These are phyloP conservation scores for Colletotrichum endophyticum DNA, from an alignment of 2,329 filamentous ascomycete genomes.

Conservation along the genomic window DNA sequence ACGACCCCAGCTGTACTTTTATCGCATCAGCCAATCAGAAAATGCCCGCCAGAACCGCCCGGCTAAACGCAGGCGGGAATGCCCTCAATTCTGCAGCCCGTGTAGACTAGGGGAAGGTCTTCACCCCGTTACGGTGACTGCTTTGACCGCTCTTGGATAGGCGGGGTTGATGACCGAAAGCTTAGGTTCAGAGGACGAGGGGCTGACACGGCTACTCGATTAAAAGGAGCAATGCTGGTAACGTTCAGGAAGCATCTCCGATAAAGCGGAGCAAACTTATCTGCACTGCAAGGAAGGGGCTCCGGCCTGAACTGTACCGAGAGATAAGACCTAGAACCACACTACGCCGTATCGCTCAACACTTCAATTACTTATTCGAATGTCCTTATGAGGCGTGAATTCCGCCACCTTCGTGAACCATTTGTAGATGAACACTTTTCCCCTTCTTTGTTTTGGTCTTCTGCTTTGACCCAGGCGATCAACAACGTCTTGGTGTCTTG, in stretches of 20 bases:
- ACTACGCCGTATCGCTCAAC: background rate
- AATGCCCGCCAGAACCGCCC: background rate
- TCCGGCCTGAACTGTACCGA: background rate
- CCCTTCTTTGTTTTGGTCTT: background rate
- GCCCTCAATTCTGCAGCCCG: background rate
- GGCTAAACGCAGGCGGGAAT: background rate
- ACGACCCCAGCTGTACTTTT: background rate
- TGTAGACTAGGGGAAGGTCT: fast-evolving
- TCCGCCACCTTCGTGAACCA: background rate
- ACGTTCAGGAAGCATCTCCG: background rate
- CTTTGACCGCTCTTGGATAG: background rate
- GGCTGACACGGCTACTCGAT: background rate
- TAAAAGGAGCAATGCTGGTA: background rate
- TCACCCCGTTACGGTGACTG: background rate
- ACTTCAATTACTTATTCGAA: background rate
- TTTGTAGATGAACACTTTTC: background rate
- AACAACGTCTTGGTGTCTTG: background rate
- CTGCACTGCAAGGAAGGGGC: background rate
- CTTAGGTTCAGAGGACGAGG: background rate
- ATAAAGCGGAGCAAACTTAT: background rate
- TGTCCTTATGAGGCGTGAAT: background rate
- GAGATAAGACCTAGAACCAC: background rate
- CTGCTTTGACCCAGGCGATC: background rate
- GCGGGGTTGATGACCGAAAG: background rate
- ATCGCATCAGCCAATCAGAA: background rate